phyloP scores from a whole-genome alignment of 768 basidiomycete genomes.

The Russula sp. region DNA sequence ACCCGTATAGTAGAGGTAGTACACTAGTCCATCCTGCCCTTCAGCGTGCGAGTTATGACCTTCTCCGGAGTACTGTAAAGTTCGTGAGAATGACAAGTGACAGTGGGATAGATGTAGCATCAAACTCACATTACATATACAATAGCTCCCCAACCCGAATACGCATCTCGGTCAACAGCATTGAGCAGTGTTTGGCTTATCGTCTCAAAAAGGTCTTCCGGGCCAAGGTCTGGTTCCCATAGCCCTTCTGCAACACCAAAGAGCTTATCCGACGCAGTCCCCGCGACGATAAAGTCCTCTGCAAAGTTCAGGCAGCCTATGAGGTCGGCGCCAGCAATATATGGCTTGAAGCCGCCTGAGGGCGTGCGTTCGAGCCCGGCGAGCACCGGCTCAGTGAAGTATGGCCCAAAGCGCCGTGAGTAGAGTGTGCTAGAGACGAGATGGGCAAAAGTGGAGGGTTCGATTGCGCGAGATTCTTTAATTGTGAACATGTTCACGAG shows the following conservation, averaged over 20 bases:
- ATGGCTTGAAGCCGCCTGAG: conserved; percentile 73
- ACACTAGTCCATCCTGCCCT: conserved; percentile 83
- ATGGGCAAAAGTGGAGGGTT: conserved; percentile 93
- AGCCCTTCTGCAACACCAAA: conserved; percentile 97
- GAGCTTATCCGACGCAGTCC: conserved; percentile 86
- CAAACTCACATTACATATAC: conserved; percentile 88
- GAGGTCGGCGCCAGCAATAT: conserved; percentile 91
- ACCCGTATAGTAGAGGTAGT: conserved; percentile 9
- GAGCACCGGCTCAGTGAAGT: conserved; percentile 94
- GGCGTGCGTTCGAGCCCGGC: conserved; percentile 79
- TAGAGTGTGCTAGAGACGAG: conserved; percentile 94
- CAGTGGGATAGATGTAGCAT: conserved; percentile 1
- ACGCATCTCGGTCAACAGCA: conserved; percentile 93
- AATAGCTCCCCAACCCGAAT: conserved; percentile 93
- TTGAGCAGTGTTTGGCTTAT: conserved; percentile 95
- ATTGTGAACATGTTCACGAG: conserved; percentile 99
- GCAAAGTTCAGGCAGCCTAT: conserved; percentile 92
- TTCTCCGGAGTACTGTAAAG: conserved; percentile 59
- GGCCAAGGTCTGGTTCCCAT: conserved; percentile 95
- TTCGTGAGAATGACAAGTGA: conserved; percentile 12
- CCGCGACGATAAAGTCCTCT: conserved; percentile 95
- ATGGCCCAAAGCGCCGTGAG: conserved; percentile 93
- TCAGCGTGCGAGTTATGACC: conserved; percentile 78
- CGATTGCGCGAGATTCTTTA: conserved; percentile 97
- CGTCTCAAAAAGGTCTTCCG: conserved; percentile 97